Percentiles rank a stretch among this genome's conserved stretches.
Conservation (phyloP, 768 basidiomycete species). For the Trametes meyenii region DNA sequence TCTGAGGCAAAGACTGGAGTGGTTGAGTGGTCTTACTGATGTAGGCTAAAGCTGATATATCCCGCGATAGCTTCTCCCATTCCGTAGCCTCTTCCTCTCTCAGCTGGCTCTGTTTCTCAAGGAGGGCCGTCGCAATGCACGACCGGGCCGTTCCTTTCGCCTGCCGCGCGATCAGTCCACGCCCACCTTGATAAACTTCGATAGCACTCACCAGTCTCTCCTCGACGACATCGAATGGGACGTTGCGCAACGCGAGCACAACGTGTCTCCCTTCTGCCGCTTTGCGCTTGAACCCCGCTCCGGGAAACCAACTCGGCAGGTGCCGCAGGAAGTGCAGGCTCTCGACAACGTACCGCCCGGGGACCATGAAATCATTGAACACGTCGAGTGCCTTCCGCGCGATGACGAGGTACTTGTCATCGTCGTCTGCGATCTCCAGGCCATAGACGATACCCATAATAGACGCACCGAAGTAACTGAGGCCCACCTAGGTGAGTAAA, state of each 20-base stretch:
- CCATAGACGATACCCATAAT: conserved; percentile 29
- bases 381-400: conserved; percentile 24
- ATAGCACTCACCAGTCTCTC: not conserved
- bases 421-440: conserved; percentile 18
- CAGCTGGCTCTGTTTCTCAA: not conserved
- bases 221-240: conserved; percentile 27
- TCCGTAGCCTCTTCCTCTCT: not conserved
- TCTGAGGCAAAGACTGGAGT: not conserved
- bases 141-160: conserved; percentile 3
- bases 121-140: conserved; percentile 1
- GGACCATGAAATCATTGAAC: conserved; percentile 25
- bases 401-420: conserved; percentile 23
- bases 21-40: not conserved
- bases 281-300: conserved; percentile 30
- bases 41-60: conserved; percentile 1
- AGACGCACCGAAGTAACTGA: conserved; percentile 12
- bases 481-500: not conserved
- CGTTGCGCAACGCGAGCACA: conserved; percentile 22
- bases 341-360: conserved; percentile 50
- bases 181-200: too few relatives aligned
- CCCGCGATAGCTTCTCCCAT: not conserved
- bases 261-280: conserved; percentile 23
- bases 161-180: not conserved
- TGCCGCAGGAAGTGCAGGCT: conserved; percentile 27
- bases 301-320: conserved; percentile 33